Base-by-base conservation (phyloP, 192 early-diverging fungal genomes). In the Entomortierella parvispora region DNA sequence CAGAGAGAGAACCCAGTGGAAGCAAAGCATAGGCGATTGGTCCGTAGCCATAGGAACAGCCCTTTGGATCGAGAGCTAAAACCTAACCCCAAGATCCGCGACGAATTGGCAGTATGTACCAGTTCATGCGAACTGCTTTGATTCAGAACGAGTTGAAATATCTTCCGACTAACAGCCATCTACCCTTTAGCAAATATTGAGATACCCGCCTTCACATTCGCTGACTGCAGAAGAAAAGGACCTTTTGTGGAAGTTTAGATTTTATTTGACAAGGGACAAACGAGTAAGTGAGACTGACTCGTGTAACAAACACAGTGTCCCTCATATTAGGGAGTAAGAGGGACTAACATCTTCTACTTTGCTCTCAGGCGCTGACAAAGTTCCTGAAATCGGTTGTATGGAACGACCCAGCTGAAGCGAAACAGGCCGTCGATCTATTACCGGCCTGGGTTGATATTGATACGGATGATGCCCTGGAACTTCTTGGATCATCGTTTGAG, bases 221-320 rank as follows among this genome's bases (percentile, higher is more conserved):
- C 82, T 99, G 15, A 91, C 90, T 0, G 87, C 88, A 29, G 91
- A 93, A 57, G 95, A 97, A 68, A 97, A 97, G 70, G 95, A 99
- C 65, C 65, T 96, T n/a, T 80, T 99, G 25, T 99, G 98, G 98
- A 98, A 97, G 69, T 99, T 96, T 79, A 86, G 98, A 56, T 98
- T 94, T 61, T 96, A 97, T 65, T 82, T 99, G 45, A 94, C 96
- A 23, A 80, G 93, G 23, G 96, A 99, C 83, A 97, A 96, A 63
- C 91, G 92, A 40, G 92, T 92, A 83, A 56, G 46, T 58, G 1
- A 14, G 11, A 23, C 12, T 40, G 37, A 40, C 12, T 40, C 37
- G n/a, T n/a, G n/a, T n/a, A n/a, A n/a, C n/a, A n/a, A n/a, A n/a
- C n/a, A n/a, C n/a, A n/a, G n/a, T n/a, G n/a, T n/a, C n/a, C n/a